Evolutionary conservation across 768 basidiomycete genomes (phyloP).

Genomic region (Pholiota molesta): DNA sequence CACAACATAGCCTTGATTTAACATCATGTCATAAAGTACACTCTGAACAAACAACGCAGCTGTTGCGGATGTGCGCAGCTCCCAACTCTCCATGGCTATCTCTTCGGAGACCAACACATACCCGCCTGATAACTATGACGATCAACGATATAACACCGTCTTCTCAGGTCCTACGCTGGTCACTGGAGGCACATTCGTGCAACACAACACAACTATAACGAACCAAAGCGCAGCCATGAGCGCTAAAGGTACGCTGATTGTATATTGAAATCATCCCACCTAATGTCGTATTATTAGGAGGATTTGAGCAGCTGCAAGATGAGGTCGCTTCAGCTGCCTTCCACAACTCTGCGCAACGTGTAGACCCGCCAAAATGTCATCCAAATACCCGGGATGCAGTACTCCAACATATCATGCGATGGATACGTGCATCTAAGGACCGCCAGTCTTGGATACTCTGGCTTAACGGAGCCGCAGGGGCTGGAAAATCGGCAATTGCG

Average conservation of each 20-base stretch:
- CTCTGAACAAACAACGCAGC: no score
- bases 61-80: no score
- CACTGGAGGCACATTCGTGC: constrained; percentile 7
- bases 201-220: not conserved
- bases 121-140: not conserved
- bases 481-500: constrained; percentile 19
- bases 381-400: constrained; percentile 14
- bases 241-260: not conserved
- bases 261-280: not conserved
- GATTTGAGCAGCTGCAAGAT: not conserved
- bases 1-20: no score
- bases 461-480: constrained; percentile 15
- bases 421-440: not conserved
- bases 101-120: no score
- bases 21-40: no score
- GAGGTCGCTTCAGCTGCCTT: constrained; percentile 5
- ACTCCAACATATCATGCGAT: constrained; percentile 7
- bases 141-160: not conserved
- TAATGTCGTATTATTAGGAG: not conserved
- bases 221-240: not conserved
- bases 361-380: constrained; percentile 16
- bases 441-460: constrained; percentile 4
- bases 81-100: no score
- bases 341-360: constrained; percentile 11
- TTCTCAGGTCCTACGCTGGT: not conserved